Conservation (phyloP, 1,139 yeast species). For the Hansenula anomala region DNA sequence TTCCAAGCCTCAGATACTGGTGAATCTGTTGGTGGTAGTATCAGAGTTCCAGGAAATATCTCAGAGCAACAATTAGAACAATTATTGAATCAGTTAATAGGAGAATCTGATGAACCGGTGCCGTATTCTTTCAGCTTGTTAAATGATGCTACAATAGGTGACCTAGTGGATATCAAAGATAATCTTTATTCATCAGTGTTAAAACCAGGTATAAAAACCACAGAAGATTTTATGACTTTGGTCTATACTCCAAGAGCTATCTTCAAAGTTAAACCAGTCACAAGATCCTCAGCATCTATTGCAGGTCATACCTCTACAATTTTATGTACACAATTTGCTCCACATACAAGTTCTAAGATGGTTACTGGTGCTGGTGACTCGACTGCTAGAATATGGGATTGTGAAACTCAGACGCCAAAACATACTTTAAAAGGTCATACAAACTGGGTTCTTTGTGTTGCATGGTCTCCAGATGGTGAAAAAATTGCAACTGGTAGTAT, state of each 20-base stretch:
- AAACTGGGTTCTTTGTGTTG: slow-evolving; percentile 93
- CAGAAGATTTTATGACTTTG: slow-evolving; percentile 89
- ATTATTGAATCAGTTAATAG: slow-evolving; percentile 65
- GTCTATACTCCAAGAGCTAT: slow-evolving; percentile 94
- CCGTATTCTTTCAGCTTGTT: slow-evolving; percentile 83
- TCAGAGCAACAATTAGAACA: slow-evolving; percentile 86
- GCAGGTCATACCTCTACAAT: slow-evolving; percentile 96
- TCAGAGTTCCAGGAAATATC: slow-evolving; percentile 89
- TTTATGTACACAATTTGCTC: slow-evolving; percentile 90
- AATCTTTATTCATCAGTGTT: slow-evolving; percentile 74
- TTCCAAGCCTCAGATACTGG: slow-evolving; percentile 97
- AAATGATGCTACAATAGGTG: slow-evolving; percentile 38
- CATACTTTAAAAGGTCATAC: slow-evolving; percentile 78
- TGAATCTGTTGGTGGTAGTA: slow-evolving; percentile 74
- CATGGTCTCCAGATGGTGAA: slow-evolving; percentile 91
- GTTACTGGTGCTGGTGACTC: slow-evolving; percentile 97
- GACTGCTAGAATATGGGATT: slow-evolving; percentile 98
- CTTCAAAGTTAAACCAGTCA: slow-evolving; percentile 87
- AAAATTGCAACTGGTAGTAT: slow-evolving; percentile 93
- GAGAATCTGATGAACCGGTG: slow-evolving; percentile 72
- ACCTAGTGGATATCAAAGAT: slow-evolving; percentile 67
- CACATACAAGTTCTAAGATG: slow-evolving; percentile 79
- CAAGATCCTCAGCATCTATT: slow-evolving; percentile 88
- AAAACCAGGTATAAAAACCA: slow-evolving; percentile 81
- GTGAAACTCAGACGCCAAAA: slow-evolving; percentile 89